Base-by-base conservation (phyloP, 2,329 filamentous ascomycete genomes). In the Mycosphaerella sp. region DNA sequence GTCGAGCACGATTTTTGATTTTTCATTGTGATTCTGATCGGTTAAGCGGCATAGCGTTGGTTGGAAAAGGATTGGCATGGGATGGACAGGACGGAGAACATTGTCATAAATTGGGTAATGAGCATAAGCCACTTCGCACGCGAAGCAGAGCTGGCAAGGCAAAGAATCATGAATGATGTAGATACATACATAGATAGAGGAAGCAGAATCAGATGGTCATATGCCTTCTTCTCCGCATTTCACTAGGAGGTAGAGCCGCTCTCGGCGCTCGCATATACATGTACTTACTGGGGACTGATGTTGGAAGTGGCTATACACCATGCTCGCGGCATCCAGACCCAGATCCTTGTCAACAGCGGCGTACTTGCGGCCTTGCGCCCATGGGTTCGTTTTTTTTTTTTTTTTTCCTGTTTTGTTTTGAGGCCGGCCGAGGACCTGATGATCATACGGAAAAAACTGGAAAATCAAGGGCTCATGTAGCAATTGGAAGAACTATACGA, bases 41-140 rank as follows among this genome's bases (percentile, higher is more conserved):
- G 42, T 51, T 51, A 45, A 51, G 48, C 48, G 48, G 45, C 52
- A 58, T 58, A 58, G 45, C 32, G 34, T 31, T 31, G 45, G 39
- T 53, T 50, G 36, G 14, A 49, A 29, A 29, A 29, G 6, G 26
- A 29, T 4, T 45, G 32, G 32, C 21, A 39, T 45, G 51, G 53
- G 56, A 43, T 57, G 45, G 48, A 59, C 54, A 57, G 54, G 26
- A 48, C 38, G 29, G 42, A 48, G n/a, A 42, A 51, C 46, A 41
- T 29, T 17, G 44, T 49, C 31, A 46, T 29, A 48, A 29, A 51
- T 56, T 47, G 26, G 48, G 50, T 55, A 50, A 58, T 45, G 42
- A 36, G 38, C 34, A 45, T 32, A 32, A 43, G 47, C 43, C 29
- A 46, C 43, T 45, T 40, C 36, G 50, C 43, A 50, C 34, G 43